These are phyloP conservation scores for Fusarium bactridioides DNA, from an alignment of 2,329 filamentous ascomycete genomes.

Conservation along the genomic window DNA sequence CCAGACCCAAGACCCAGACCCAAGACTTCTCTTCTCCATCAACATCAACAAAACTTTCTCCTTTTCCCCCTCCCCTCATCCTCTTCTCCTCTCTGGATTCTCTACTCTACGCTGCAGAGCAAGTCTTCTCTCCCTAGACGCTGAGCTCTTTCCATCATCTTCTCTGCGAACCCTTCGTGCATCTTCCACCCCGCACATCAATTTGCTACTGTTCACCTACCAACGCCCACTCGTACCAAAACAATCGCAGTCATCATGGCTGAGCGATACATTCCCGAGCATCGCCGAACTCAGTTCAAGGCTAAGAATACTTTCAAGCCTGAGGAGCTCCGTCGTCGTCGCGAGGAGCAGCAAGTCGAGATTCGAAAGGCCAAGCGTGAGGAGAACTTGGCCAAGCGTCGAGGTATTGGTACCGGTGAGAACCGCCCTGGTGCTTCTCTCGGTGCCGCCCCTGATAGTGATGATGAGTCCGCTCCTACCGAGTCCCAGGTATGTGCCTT, in stretches of 20 bases:
- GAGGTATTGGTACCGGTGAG: slow-evolving; percentile 87
- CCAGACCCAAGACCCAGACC: slow-evolving; percentile 17
- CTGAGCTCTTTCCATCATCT: slow-evolving; percentile 19
- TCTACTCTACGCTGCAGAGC: slow-evolving; percentile 9
- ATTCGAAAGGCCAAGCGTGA: slow-evolving; percentile 98
- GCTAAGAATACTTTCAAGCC: slow-evolving; percentile 99
- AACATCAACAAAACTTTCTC: slow-evolving; percentile 39
- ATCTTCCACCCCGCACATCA: slow-evolving; percentile 42
- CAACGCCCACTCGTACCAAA: slow-evolving; percentile 35
- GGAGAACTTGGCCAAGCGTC: slow-evolving; percentile 97
- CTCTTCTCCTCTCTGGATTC: slow-evolving; percentile 17
- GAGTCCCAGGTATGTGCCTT: slow-evolving; percentile 82
- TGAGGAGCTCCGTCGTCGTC: slow-evolving; percentile 96
- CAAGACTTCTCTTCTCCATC: slow-evolving; percentile 37
- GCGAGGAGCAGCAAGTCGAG: slow-evolving; percentile 99
- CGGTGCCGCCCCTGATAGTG: slow-evolving; percentile 91
- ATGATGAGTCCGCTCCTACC: slow-evolving; percentile 94
- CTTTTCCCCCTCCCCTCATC: slow-evolving; percentile 26
- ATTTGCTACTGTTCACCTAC: slow-evolving; percentile 39
- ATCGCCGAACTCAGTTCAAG: slow-evolving; percentile 99
- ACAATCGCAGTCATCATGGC: slow-evolving; percentile 74
- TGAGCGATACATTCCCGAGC: slow-evolving; percentile 99
- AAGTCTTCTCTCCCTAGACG: slow-evolving; percentile 12
- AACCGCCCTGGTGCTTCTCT: slow-evolving; percentile 81
- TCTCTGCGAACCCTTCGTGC: slow-evolving; percentile 29